A percentile compares a stretch with the other conserved stretches of the same genome.
Conservation (phyloP, 2,329 filamentous ascomycete genomes). For the Cercospora berteroae region DNA sequence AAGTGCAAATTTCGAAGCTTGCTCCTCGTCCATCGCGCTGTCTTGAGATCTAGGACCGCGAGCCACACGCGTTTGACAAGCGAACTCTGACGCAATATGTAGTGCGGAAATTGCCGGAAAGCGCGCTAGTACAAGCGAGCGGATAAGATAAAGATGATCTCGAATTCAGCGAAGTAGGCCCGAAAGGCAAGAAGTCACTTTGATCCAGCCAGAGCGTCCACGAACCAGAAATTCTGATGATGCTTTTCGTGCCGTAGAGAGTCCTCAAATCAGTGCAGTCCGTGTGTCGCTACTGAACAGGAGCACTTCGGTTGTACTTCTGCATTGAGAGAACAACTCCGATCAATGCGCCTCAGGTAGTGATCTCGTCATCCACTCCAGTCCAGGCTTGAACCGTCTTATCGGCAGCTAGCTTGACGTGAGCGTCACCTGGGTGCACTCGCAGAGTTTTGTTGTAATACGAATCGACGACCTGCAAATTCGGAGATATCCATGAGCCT, state of each 20-base stretch:
- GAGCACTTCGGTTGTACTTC: background rate
- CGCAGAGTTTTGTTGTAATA: conserved; percentile 90
- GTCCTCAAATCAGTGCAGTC: background rate
- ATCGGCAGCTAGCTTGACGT: conserved; percentile 58
- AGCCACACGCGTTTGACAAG: background rate
- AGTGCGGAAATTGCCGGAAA: background rate
- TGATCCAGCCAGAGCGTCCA: background rate
- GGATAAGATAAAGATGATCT: background rate
- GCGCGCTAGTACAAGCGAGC: background rate
- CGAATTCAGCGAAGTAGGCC: background rate
- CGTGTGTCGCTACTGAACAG: background rate
- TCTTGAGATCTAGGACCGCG: conserved; percentile 5
- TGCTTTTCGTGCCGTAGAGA: background rate
- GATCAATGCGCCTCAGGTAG: background rate
- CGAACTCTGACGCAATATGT: conserved; percentile 5
- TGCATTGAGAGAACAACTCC: background rate
- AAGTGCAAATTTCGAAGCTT: conserved; percentile 69
- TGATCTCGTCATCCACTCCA: background rate
- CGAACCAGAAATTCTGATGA: background rate
- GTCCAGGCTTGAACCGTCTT: conserved; percentile 35
- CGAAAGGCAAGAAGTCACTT: background rate
- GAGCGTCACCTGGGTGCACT: conserved; percentile 75
- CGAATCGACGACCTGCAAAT: conserved; percentile 76
- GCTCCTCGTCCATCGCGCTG: conserved; percentile 33
- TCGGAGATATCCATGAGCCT: conserved; percentile 69